These are phyloP conservation scores for Plenodomus biglobosus DNA, from an alignment of 2,329 filamentous ascomycete species.

Conservation along the genomic window DNA sequence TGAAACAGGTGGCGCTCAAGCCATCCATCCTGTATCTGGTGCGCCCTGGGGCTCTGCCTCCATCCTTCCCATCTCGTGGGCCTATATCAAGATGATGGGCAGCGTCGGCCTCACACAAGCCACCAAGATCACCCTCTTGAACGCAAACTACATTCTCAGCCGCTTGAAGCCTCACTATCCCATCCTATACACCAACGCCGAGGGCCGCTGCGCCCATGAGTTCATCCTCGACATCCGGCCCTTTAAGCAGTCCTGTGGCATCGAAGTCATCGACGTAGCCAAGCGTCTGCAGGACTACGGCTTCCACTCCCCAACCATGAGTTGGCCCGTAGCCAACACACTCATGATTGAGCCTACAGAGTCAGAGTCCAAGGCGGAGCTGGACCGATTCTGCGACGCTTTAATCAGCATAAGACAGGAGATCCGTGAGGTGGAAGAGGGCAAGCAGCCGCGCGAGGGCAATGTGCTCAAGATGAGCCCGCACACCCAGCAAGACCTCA, in stretches of 20 bases:
- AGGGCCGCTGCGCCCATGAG: constrained; percentile 90
- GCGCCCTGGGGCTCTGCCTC: constrained; percentile 85
- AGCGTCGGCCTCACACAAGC: constrained; percentile 79
- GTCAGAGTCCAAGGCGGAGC: constrained; percentile 86
- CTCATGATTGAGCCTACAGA: constrained; percentile 98
- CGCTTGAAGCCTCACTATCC: constrained; percentile 82
- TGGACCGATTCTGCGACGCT: constrained; percentile 90
- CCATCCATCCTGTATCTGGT: constrained; percentile 73
- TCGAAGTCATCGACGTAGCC: constrained; percentile 93
- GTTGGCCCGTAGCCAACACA: constrained; percentile 91
- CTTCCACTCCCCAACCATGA: constrained; percentile 97
- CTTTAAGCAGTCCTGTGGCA: constrained; percentile 78
- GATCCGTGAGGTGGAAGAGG: constrained; percentile 80
- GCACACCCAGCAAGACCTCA: constrained; percentile 79
- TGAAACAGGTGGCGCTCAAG: constrained; percentile 57
- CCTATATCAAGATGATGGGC: constrained; percentile 94
- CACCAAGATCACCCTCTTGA: constrained; percentile 89
- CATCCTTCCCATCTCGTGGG: constrained; percentile 92
- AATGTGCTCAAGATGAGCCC: constrained; percentile 91
- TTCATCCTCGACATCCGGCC: constrained; percentile 90
- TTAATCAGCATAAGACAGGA: constrained; percentile 83
- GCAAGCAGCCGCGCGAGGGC: constrained; percentile 69
- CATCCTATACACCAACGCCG: constrained; percentile 89
- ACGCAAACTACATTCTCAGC: constrained; percentile 94
- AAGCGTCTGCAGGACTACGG: constrained; percentile 97